Conservation (phyloP, 352 stramenopile species). For the Globisporangium emineosum region DNA sequence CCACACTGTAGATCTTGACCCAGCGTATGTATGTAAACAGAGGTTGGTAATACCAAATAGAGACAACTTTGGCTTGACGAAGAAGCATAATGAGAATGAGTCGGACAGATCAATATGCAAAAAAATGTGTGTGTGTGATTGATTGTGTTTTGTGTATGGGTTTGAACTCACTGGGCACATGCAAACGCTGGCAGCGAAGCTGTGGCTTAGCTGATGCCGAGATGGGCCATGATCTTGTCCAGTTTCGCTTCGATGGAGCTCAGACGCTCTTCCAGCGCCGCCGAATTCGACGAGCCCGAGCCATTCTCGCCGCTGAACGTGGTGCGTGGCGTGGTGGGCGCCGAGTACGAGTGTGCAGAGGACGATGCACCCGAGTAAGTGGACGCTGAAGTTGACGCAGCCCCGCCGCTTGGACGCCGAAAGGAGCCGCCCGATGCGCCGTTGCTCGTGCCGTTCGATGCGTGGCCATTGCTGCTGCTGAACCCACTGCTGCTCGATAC, state of each 20-base stretch:
- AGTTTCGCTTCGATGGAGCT: constrained; percentile 82
- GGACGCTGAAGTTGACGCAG: constrained; percentile 1
- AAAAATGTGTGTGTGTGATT: background rate
- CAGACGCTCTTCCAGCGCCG: constrained; percentile 56
- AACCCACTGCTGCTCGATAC: constrained; percentile 9
- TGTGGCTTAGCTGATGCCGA: constrained; percentile 54
- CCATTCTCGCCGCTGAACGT: constrained; percentile 17
- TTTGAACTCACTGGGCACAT: background rate
- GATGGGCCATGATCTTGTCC: constrained; percentile 87
- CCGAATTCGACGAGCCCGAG: constrained; percentile 8
- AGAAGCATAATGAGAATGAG: background rate
- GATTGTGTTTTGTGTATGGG: background rate
- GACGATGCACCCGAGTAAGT: background rate
- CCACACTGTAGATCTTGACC: background rate
- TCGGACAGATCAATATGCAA: background rate
- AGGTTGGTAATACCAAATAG: background rate
- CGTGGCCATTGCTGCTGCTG: constrained; percentile 8
- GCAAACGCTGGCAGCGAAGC: background rate
- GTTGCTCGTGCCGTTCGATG: background rate
- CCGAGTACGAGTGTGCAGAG: constrained; percentile 32
- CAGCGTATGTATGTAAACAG: background rate
- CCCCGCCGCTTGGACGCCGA: constrained; percentile 6
- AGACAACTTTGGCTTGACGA: background rate
- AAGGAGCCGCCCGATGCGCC: constrained; percentile 7
- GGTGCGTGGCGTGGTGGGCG: constrained; percentile 49